A percentile compares a stretch with the other conserved stretches of the same genome.
phyloP scores from a whole-genome alignment of 139 green algal genomes.

The Chlamydomonas applanata region DNA sequence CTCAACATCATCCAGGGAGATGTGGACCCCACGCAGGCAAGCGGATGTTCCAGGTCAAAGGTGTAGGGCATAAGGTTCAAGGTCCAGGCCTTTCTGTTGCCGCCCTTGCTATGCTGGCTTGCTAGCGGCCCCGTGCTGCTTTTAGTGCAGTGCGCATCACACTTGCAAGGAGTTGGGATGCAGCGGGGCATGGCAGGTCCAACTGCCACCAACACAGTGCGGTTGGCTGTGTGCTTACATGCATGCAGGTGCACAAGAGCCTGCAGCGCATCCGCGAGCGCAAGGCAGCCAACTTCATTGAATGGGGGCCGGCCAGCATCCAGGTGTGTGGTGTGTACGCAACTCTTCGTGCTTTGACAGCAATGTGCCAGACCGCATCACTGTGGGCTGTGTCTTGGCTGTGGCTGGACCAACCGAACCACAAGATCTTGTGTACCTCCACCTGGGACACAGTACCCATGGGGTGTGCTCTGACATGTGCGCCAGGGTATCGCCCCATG shows the following conservation, averaged over 20 bases:
- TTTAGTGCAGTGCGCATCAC: no score
- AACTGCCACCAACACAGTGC: background rate
- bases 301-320: conserved; percentile 95
- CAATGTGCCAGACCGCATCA: background rate
- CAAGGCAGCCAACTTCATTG: conserved; percentile 94
- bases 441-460: no score
- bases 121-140: no score
- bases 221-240: background rate
- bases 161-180: background rate
- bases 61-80: no score
- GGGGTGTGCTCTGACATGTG: no score
- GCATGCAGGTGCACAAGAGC: conserved; percentile 91
- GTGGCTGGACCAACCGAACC: background rate
- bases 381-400: background rate
- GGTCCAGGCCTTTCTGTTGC: no score
- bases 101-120: no score
- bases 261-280: conserved; percentile 95
- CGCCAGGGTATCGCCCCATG: no score
- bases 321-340: conserved; percentile 55
- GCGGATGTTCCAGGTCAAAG: conserved; percentile 5
- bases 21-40: conserved; percentile 85
- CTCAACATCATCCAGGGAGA: conserved; percentile 98
- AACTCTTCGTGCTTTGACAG: background rate
- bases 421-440: background rate
- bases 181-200: background rate